Percentiles rank a stretch among this genome's conserved stretches.
These are phyloP conservation scores for Quambalaria eucalypti DNA, from an alignment of 1,284 basidiomycete species.

Conservation along the genomic window DNA sequence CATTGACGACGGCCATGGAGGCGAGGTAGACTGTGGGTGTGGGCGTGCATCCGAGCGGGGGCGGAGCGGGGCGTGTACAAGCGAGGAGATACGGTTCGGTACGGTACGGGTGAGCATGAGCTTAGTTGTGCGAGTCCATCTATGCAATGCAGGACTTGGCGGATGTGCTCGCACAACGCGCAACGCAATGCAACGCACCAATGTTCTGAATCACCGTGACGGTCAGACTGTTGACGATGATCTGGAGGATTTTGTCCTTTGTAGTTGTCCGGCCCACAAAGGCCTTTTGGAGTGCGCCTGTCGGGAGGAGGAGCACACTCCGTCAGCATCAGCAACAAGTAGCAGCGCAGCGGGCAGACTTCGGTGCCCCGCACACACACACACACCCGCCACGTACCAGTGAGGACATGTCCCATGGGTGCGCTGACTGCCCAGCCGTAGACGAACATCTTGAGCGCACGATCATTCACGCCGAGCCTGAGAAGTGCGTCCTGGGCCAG, in stretches of 20 bases:
- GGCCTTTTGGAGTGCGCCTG: slow-evolving; percentile 61
- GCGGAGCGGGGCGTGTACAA: no score
- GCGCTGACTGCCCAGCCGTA: slow-evolving; percentile 80
- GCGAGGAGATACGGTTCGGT: no score
- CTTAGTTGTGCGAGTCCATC: no score
- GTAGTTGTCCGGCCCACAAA: slow-evolving; percentile 68
- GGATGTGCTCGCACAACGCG: not conserved
- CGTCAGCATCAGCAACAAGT: not conserved
- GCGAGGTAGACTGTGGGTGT: slow-evolving; percentile 58
- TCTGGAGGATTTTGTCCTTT: slow-evolving; percentile 57
- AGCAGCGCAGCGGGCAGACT: not conserved
- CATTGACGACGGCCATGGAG: slow-evolving; percentile 75
- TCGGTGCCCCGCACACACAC: not conserved
- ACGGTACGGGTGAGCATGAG: no score
- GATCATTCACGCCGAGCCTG: slow-evolving; percentile 29
- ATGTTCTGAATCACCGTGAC: slow-evolving; percentile 66
- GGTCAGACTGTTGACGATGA: slow-evolving; percentile 68
- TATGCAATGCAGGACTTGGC: not conserved
- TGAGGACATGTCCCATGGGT: slow-evolving; percentile 65
- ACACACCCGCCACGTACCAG: no score
- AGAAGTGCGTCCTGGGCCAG: slow-evolving; percentile 15
- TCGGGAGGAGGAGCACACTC: slow-evolving; percentile 47
- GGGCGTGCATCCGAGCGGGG: no score
- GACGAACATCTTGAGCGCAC: slow-evolving; percentile 67
- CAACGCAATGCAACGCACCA: not conserved